Base-by-base conservation (phyloP, 345 rosid genomes). In the Populus davidiana region DNA sequence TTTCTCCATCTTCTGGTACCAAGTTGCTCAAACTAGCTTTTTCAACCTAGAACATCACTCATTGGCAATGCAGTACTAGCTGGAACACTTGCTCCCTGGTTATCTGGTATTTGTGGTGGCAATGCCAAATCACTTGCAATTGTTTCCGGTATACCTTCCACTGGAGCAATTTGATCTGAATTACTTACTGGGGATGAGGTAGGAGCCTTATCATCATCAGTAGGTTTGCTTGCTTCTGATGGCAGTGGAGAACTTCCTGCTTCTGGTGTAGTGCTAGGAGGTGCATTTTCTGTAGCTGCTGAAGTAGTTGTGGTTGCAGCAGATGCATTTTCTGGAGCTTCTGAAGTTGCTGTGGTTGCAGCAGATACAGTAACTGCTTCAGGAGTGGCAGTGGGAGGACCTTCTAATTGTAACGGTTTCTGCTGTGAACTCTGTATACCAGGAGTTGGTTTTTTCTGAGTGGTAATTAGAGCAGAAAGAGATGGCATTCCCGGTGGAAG, bases 401-500 rank as follows among this genome's bases (percentile, higher is more conserved):
- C 93, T 80, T 91, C 96, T 72, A 88, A 35, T 20, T 80, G 81
- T 81, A 88, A 76, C 41, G 89, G 91, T 74, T 90, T 89, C 75
- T 78, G 91, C 86, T 88, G 92, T 63, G 90, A 65, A 80, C 72
- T 84, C 69, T 81, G 89, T 1, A 81, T 39, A 7, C 77, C 83
- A 47, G 86, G 86, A 75, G 77, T 73, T 20, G 94, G 93, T 59
- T 91, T 93, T 82, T 92, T 92, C 83, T 91, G 91, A 75, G 86
- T 82, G 52, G 94, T 75, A 76, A 92, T 88, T 50, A 93, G 86
- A 80, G 94, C 91, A 41, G 91, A 85, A 63, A 93, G 89, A 73
- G 97, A 90, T 10, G 97, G 90, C 98, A 93, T 91, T 77, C 98
- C 97, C 8, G 98, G 98, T 44, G 98, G 98, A 62, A 93, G 88